Evolutionary conservation across 306 rosid genomes (phyloP).

Genomic region (Quercus wislizeni): DNA sequence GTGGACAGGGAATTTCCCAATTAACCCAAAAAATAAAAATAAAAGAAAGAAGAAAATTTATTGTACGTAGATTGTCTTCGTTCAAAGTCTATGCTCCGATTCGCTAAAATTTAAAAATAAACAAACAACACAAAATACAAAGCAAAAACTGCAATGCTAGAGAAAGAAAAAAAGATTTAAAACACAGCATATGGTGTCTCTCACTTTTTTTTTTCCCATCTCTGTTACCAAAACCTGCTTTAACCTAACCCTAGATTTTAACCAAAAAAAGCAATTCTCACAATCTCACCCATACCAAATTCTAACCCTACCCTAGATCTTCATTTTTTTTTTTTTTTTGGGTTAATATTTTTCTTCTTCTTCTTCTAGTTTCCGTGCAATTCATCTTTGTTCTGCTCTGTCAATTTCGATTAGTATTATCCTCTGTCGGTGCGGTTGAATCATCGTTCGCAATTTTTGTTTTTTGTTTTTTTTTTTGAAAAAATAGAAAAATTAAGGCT

Average conservation of each 20-base stretch:
- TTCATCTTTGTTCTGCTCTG: background rate
- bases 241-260: slow-evolving; percentile 32
- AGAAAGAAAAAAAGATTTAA: slow-evolving; percentile 13
- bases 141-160: slow-evolving; percentile 8
- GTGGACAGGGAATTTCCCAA: background rate
- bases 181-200: background rate
- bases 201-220: background rate
- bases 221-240: slow-evolving; percentile 8
- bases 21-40: background rate
- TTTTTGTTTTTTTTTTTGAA: background rate
- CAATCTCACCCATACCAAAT: no score
- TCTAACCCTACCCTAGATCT: slow-evolving; percentile 26
- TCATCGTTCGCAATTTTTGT: slow-evolving; percentile 4
- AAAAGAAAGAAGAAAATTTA: slow-evolving; percentile 9
- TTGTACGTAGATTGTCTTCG: background rate
- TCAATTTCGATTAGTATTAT: background rate
- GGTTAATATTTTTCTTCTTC: background rate
- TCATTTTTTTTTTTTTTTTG: background rate
- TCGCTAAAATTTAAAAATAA: background rate
- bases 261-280: background rate
- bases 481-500: slow-evolving; percentile 8
- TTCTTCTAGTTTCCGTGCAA: slow-evolving; percentile 3
- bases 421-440: slow-evolving; percentile 14
- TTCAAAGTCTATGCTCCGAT: background rate
- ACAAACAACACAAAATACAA: background rate